Base-by-base conservation (phyloP, 768 basidiomycete species). In the Xerocomellus amylosporus region DNA sequence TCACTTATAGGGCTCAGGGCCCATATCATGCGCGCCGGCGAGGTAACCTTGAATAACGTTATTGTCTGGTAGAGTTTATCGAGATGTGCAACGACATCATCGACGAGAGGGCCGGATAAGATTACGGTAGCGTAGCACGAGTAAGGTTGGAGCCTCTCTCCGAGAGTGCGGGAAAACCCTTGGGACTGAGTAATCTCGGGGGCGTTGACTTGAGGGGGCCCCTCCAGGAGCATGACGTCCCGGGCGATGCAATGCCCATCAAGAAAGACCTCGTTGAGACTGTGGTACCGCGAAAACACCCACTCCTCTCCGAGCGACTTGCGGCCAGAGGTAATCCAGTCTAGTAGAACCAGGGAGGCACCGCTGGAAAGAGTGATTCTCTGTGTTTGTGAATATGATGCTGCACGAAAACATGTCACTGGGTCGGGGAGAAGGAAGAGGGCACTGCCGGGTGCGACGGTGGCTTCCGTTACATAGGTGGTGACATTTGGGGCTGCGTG, bases 321-420 rank as follows among this genome's bases (percentile, higher is more conserved):
- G 34, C 96, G 82, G 12, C 96, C 96, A 4, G 90, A 89, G 1
- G 93, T 97, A 53, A 93, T 74, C 92, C 94, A 97, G 67, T 98
- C 96, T 15, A 98, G 79, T 1, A 95, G 70, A 39, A 91, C 78
- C 8, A 86, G 73, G 13, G 88, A 90, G 9, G 87, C 79, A 40
- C 76, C 77, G 10, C 63, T 63, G 9, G 77, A 77, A 34, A 97
- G 77, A 51, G 76, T 73, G 71, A 98, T 93, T 39, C 77, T 84
- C 75, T 98, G 96, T 3, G 76, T 73, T 67, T 98, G 95, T 54
- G 80, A 79, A 72, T 98, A 98, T 0, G 81, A 81, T 8, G 96
- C 90, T 20, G 79, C 76, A 26, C 82, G 81, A 74, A 96, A 98
- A 71, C 94, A 97, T 20, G 94, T 93, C 45, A 97, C 91, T 22